phyloP scores from a whole-genome alignment of 768 basidiomycete genomes.

The Pleurotus tuoliensis region DNA sequence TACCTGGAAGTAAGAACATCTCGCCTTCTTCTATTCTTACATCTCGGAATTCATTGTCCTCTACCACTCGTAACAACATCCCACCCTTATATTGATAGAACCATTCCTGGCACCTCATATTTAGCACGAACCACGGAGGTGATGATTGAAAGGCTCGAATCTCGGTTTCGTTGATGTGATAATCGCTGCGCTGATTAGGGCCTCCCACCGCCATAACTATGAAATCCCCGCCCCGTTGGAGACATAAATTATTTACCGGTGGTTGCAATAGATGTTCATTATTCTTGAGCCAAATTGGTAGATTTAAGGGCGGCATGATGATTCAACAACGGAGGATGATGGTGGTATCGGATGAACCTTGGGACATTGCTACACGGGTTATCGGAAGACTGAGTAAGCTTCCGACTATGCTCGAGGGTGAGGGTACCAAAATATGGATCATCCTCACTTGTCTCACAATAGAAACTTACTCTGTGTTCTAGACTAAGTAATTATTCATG shows the following conservation, averaged over 20 bases:
- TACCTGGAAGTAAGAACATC: constrained; percentile 94
- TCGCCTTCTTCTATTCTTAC: constrained; percentile 91
- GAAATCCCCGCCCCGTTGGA: constrained; percentile 81
- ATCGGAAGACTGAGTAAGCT: too few species aligned
- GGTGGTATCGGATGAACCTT: neutral
- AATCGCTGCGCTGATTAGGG: constrained; percentile 91
- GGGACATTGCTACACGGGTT: too few species aligned
- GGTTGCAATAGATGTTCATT: constrained; percentile 81
- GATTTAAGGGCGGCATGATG: constrained; percentile 74
- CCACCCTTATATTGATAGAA: constrained; percentile 96
- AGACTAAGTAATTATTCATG: too few species aligned
- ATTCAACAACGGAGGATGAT: constrained; percentile 53
- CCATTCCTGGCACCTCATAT: constrained; percentile 71
- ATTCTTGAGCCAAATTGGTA: constrained; percentile 82
- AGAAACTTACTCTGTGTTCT: too few species aligned
- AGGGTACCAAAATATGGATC: too few species aligned
- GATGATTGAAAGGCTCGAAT: constrained; percentile 27
- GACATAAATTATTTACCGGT: constrained; percentile 89
- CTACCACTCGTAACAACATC: constrained; percentile 87
- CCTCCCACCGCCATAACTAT: constrained; percentile 97
- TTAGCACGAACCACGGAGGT: neutral
- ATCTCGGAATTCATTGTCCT: constrained; percentile 76
- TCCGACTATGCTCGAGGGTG: too few species aligned
- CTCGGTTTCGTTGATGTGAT: constrained; percentile 95
- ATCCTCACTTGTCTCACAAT: too few species aligned